Base-by-base conservation (phyloP, 1,284 basidiomycete genomes). In the Ustilago nuda region DNA sequence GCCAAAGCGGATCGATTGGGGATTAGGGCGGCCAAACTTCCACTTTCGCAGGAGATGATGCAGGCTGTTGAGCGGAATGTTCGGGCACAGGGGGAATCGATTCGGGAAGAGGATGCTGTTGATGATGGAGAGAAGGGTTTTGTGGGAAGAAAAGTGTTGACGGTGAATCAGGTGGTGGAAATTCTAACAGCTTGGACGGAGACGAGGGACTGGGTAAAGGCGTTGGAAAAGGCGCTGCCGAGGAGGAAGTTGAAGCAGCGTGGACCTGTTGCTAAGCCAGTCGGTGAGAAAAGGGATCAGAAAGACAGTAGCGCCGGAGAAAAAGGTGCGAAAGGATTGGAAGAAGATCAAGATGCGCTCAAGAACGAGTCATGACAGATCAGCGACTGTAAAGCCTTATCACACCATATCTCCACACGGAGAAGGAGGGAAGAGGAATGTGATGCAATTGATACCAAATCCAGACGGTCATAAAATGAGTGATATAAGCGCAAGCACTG, bases 101-200 rank as follows among this genome's bases (percentile, higher is more conserved):
- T 64, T 19, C 50, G 59, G 41, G 61, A 69, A 1, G 35, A 45
- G 11, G 43, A 19, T 8, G n/a, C 43, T 19, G n/a, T 3, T 7
- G n/a, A 41, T 4, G 68, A 30, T 27, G 61, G 32, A 13, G 66
- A 55, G 27, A 66, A 67, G 27, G 60, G 67, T 5, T 72, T 69
- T 37, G 66, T 60, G 12, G 74, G 74, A 9, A 60, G 97, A 65
- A 98, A 98, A 84, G 94, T 99, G 32, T 88, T 99, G 72, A 99
- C 97, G 0, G 95, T 99, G 61, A 99, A 99, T 84, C 96, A 98
- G 87, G 90, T 89, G 17, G 93, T 95, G 83, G 94, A 97, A 85
- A 98, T 99, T 78, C 89, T 99, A 65, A 86, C 95, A 9, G 91
- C 92, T 76, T 99, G 94, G 92, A 89, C 92, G 3, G 75, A 83